Percentiles rank a stretch among this genome's conserved stretches.
These are phyloP conservation scores for Blastobotrys peoriensis DNA, from an alignment of 805 yeast species.

Conservation along the genomic window DNA sequence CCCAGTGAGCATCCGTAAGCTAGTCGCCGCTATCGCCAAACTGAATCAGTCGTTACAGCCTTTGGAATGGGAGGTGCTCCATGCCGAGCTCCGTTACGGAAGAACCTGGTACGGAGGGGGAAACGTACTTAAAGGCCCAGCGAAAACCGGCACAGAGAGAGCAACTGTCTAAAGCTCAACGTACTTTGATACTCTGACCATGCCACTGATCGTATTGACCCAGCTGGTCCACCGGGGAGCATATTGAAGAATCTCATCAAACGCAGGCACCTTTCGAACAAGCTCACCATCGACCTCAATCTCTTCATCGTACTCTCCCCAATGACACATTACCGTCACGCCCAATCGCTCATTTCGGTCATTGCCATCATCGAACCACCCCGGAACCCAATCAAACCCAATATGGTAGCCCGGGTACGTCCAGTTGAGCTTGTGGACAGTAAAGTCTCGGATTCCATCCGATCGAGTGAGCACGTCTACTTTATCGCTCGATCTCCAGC, in stretches of 20 bases:
- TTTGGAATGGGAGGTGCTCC: conserved; percentile 19
- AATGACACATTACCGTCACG: conserved; percentile 59
- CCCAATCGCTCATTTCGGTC: conserved; percentile 24
- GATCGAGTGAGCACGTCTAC: conserved; percentile 44
- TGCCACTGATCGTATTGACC: conserved; percentile 58
- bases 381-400: conserved; percentile 74
- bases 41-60: conserved; percentile 12
- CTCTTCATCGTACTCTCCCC: conserved; percentile 64
- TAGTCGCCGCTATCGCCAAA: conserved; percentile 14
- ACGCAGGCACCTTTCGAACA: conserved; percentile 56
- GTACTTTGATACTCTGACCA: conserved; percentile 52
- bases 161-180: conserved; percentile 34
- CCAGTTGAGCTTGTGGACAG: conserved; percentile 63
- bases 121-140: too few species aligned
- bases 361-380: conserved; percentile 37
- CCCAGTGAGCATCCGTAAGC: conserved; percentile 6
- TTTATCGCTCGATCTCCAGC: conserved; percentile 10
- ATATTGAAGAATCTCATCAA: conserved; percentile 60
- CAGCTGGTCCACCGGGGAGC: conserved; percentile 60
- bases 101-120: conserved; percentile 21
- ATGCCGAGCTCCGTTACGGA: conserved; percentile 17
- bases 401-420: conserved; percentile 46
- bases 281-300: conserved; percentile 31
- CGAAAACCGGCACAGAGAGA: background rate
- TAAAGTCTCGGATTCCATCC: conserved; percentile 59